Percentiles rank a stretch among this genome's conserved stretches.
phyloP scores from a whole-genome alignment of 2,329 filamentous ascomycete genomes.

The Ophiostoma piceae region DNA sequence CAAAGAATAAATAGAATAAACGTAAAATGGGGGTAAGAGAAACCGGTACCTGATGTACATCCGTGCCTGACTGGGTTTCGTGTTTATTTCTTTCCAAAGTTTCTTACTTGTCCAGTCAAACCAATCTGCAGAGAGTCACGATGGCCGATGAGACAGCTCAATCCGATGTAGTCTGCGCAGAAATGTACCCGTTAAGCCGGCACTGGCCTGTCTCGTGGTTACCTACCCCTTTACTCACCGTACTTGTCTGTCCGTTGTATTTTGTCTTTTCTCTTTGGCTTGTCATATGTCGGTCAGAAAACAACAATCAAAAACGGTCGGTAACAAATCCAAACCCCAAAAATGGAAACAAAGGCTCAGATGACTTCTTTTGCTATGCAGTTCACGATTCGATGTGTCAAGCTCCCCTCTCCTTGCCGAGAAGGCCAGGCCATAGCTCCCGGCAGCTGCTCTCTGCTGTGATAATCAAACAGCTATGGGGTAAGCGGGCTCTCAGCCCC shows the following conservation, averaged over 20 bases:
- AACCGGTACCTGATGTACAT: slow-evolving; percentile 12
- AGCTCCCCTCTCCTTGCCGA: not conserved
- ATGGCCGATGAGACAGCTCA: slow-evolving; percentile 3
- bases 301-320: not conserved
- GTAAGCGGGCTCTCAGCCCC: slow-evolving; percentile 6
- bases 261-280: not conserved
- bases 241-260: not conserved
- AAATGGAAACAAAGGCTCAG: not conserved
- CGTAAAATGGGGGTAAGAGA: slow-evolving; percentile 16
- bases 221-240: slow-evolving; percentile 8
- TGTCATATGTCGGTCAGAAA: too few species aligned
- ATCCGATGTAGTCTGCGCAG: not conserved
- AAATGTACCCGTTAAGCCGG: not conserved
- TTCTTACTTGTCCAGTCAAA: not conserved
- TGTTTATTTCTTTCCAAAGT: not conserved
- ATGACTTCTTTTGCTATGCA: slow-evolving; percentile 5
- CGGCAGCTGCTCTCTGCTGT: not conserved
- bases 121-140: not conserved
- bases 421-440: slow-evolving; percentile 1
- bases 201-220: not conserved
- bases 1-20: not conserved
- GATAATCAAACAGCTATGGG: not conserved
- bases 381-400: slow-evolving; percentile 2
- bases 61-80: not conserved
- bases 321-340: not conserved